Base-by-base conservation (phyloP, 768 basidiomycete genomes). In the Gymnopilus dilepis region DNA sequence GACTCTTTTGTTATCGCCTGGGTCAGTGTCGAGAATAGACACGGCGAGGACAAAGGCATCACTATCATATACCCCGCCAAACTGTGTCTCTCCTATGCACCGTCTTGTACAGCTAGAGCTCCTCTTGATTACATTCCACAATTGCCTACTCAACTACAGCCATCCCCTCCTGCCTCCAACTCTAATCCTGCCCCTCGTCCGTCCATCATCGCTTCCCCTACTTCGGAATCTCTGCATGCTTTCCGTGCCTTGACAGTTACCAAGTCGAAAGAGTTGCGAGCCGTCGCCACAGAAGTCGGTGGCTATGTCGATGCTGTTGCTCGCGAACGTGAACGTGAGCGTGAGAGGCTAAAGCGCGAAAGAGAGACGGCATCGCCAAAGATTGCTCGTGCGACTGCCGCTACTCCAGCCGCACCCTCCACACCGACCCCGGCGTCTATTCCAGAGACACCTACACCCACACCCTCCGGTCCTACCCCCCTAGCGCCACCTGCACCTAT, bases 21-120 rank as follows among this genome's bases (percentile, higher is more conserved):
- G 87, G 80, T 92, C 37, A 82, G 81, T 31, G 88, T 93, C 19
- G 85, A 91, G 72, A 91, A 91, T 67, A 87, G 83, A 63, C 90
- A 89, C 64, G 90, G 89, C 31, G 91, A 93, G 70, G 90, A 91
- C 65, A 92, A 92, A 66, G 91, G 91, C 0, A 76, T 91, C 30
- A 78, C 83, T n/a, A 77, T 90, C 51, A 85, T 93, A 63, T 94
- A 91, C 78, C 92, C 92, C 1, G 73, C 82, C 2, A 73, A 78
- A 1, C 82, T 94, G 4, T 90, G 87, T 64, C 67, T 83, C 22
- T 73, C 79, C 72, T 75, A 77, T 72, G n/a, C 81, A 72, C 72
- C 78, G 66, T 62, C 72, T 19, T 67, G 48, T 56, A 77, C 15
- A 67, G 75, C 47, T 70, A 79, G 58, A 70, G 73, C 56, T 9